These are phyloP conservation scores for Chlamydomonas schloesseri DNA, from an alignment of 139 green algal genomes.

Conservation along the genomic window DNA sequence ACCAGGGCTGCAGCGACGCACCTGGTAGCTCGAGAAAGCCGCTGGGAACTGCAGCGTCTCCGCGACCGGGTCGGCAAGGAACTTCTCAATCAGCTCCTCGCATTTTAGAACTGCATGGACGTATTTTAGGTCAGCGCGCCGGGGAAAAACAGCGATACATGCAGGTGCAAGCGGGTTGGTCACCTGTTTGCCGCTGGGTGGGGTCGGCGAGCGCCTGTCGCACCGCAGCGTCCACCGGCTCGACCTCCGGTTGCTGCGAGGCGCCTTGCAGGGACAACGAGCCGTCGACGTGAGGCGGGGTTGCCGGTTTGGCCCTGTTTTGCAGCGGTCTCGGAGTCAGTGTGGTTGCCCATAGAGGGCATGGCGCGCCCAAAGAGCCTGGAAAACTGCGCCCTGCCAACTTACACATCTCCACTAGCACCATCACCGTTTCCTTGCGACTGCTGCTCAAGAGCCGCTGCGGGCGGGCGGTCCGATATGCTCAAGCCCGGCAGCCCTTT, in stretches of 20 bases:
- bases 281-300: not conserved
- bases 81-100: slow-evolving; percentile 49
- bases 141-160: not conserved
- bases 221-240: slow-evolving; percentile 33
- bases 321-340: not conserved
- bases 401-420: slow-evolving; percentile 11
- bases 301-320: slow-evolving; percentile 9
- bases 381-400: not conserved
- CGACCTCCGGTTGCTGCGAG: not conserved
- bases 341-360: too few species aligned
- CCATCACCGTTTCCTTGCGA: not conserved
- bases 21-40: slow-evolving; percentile 46
- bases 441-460: not conserved
- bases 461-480: not conserved
- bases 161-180: not conserved
- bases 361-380: too few species aligned
- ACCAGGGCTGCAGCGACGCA: not conserved
- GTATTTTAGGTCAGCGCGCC: not conserved
- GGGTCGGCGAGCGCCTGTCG: slow-evolving; percentile 31
- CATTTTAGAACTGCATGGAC: slow-evolving; percentile 24
- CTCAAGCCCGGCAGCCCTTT: not conserved
- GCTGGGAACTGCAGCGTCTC: slow-evolving; percentile 44
- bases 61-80: slow-evolving; percentile 26
- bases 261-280: not conserved
- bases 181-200: slow-evolving; percentile 24